phyloP scores from a whole-genome alignment of 75 land plant species.

The Sequoiadendron giganteum region DNA sequence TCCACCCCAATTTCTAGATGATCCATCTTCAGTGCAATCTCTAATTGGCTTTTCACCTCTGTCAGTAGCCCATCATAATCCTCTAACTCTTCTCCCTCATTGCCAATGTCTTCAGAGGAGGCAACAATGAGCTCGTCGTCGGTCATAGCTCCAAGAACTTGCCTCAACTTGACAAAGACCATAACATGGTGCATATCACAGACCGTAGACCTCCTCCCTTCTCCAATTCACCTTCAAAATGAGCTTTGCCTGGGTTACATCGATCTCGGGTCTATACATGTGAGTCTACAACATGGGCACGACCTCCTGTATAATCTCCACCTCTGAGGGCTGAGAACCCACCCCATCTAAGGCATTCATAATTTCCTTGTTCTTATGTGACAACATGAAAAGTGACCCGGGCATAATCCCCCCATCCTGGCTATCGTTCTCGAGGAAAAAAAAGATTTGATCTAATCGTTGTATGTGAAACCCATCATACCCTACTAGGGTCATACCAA shows the following conservation, averaged over 20 bases:
- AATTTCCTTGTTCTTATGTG: no score
- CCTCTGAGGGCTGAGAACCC: no score
- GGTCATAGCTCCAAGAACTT: slow-evolving; percentile 78
- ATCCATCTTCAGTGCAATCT: slow-evolving; percentile 60
- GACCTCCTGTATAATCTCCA: no score
- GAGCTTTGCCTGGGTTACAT: no score
- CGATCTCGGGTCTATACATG: no score
- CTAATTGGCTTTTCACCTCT: slow-evolving; percentile 62
- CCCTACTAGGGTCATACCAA: slow-evolving; percentile 78
- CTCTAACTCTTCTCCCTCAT: slow-evolving; percentile 48
- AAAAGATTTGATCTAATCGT: slow-evolving; percentile 70
- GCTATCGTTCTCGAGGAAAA: slow-evolving; percentile 79
- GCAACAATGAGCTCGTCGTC: slow-evolving; percentile 62
- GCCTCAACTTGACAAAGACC: slow-evolving; percentile 73
- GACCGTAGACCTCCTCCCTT: no score
- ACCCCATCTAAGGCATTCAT: no score
- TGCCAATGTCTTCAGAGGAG: slow-evolving; percentile 43
- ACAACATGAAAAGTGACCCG: no score
- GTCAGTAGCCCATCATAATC: slow-evolving; percentile 40
- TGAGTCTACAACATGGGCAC: no score
- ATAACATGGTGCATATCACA: no score
- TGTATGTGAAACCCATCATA: slow-evolving; percentile 84
- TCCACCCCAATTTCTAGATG: slow-evolving; percentile 26
- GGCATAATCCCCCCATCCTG: slow-evolving; percentile 69
- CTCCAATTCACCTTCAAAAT: no score